These are phyloP conservation scores for Beauveria varroae DNA, from an alignment of 2,329 filamentous ascomycete genomes.

Conservation along the genomic window DNA sequence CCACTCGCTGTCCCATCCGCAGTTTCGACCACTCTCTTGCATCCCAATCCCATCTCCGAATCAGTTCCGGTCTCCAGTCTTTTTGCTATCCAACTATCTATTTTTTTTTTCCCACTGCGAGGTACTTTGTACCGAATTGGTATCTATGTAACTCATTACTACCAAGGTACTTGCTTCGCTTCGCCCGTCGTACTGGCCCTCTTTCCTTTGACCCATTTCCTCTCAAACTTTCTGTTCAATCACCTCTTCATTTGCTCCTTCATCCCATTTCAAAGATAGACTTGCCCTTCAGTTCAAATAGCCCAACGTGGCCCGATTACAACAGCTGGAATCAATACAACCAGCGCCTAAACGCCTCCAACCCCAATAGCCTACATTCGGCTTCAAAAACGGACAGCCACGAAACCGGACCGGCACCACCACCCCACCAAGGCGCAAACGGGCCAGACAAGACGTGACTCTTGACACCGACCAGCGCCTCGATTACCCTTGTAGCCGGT, in stretches of 20 bases:
- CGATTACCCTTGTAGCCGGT: background rate
- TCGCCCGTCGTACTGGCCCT: background rate
- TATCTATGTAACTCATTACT: background rate
- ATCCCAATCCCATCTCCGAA: conserved; percentile 3
- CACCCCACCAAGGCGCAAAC: conserved; percentile 7
- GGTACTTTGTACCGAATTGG: background rate
- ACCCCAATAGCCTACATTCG: conserved; percentile 4
- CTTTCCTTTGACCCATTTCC: background rate
- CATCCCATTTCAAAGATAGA: background rate
- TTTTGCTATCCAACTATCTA: background rate
- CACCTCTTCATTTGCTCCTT: background rate
- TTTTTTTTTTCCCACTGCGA: background rate
- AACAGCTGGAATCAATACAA: background rate
- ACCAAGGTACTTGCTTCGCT: background rate
- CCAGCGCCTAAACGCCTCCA: background rate
- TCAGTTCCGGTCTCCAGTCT: conserved; percentile 6
- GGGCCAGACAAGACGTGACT: background rate
- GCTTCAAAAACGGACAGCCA: background rate
- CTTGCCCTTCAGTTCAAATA: background rate
- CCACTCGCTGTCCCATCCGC: background rate
- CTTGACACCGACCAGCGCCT: background rate
- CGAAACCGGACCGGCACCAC: background rate
- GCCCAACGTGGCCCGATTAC: background rate
- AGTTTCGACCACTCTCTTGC: background rate
- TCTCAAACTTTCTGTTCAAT: background rate